phyloP scores from a whole-genome alignment of 345 rosid genomes.

The Xanthoceras sorbifolium region DNA sequence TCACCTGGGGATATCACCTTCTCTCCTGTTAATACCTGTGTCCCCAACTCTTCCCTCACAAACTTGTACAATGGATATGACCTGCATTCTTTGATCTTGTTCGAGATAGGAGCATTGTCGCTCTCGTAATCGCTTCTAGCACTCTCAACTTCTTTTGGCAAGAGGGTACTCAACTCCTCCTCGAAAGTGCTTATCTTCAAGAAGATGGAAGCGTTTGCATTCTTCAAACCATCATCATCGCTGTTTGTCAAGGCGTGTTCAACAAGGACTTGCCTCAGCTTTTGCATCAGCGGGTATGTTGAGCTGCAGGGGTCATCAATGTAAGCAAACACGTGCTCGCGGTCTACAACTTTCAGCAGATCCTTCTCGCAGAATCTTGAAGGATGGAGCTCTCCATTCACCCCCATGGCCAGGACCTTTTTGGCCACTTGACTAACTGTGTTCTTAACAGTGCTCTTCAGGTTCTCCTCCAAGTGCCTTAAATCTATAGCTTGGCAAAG shows the following conservation, averaged over 20 bases:
- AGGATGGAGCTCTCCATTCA: slow-evolving; percentile 36
- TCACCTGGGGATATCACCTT: slow-evolving; percentile 42
- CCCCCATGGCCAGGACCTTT: slow-evolving; percentile 29
- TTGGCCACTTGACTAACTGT: slow-evolving; percentile 36
- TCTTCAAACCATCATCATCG: slow-evolving; percentile 16
- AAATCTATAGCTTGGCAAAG: slow-evolving; percentile 49
- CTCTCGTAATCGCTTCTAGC: slow-evolving; percentile 34
- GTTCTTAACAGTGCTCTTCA: slow-evolving; percentile 36
- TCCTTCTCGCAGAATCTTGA: slow-evolving; percentile 48
- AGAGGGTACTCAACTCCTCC: slow-evolving; percentile 37
- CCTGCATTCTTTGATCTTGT: slow-evolving; percentile 47
- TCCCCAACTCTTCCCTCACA: slow-evolving; percentile 32
- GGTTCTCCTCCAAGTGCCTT: slow-evolving; percentile 45
- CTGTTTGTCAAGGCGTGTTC: slow-evolving; percentile 37
- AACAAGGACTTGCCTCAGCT: slow-evolving; percentile 42
- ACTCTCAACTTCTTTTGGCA: slow-evolving; percentile 41
- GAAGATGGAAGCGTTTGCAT: slow-evolving; percentile 30
- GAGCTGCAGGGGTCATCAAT: slow-evolving; percentile 44
- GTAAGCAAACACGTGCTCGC: slow-evolving; percentile 34
- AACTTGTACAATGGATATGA: slow-evolving; percentile 45
- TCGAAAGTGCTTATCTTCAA: slow-evolving; percentile 35
- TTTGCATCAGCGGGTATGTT: slow-evolving; percentile 43
- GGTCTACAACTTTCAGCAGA: slow-evolving; percentile 35
- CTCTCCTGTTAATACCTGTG: slow-evolving; percentile 40
- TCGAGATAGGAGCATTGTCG: slow-evolving; percentile 27